Base-by-base conservation (phyloP, 148 eudicot genomes). In the Heliosperma pusillum region DNA sequence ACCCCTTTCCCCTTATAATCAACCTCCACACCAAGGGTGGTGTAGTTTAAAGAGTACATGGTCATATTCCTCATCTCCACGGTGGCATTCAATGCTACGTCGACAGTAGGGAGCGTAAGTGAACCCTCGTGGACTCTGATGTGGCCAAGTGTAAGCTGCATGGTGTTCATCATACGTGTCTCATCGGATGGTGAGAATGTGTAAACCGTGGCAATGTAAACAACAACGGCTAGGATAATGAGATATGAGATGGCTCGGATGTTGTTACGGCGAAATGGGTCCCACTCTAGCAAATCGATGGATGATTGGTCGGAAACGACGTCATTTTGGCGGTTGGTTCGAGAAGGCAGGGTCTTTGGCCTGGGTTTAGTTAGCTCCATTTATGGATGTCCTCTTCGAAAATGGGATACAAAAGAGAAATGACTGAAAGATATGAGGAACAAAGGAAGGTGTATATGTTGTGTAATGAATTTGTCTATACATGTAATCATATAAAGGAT, bases 1-100 rank as follows among this genome's bases (percentile, higher is more conserved):
- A 91, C 79, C 80, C 66, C 40, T 79, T 77, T 85, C 73, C 94
- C 97, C 63, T 88, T 86, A 68, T 89, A 91, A 50, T 86, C 82
- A 8, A 91, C 80, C 74, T 85, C 80, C 55, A 88, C 86, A 17
- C 27, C 53, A 10, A 91, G 26, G 16, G 76, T 75, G 0, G 71
- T 22, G 76, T 81, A 91, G 36, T 80, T 74, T 2, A 88, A 7
- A 3, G 92, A 78, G 78, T 84, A 91, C 71, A 88, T 36, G 25
- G 85, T 87, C 2, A 26, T 73, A 64, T 89, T 91, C 2, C 67
- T 80, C 27, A 91, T 79, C 78, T 68, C 79, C 19, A 88, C 79
- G 10, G 86, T 84, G 62, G 86, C 83, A 59, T 80, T 83, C 45
- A 91, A 50, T 36, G 85, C 68, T 33, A 87, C 16, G 83, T 91